These are phyloP conservation scores for Pseudopyrenochaeta lycopersici DNA, from an alignment of 2,329 filamentous ascomycete genomes.

Conservation along the genomic window DNA sequence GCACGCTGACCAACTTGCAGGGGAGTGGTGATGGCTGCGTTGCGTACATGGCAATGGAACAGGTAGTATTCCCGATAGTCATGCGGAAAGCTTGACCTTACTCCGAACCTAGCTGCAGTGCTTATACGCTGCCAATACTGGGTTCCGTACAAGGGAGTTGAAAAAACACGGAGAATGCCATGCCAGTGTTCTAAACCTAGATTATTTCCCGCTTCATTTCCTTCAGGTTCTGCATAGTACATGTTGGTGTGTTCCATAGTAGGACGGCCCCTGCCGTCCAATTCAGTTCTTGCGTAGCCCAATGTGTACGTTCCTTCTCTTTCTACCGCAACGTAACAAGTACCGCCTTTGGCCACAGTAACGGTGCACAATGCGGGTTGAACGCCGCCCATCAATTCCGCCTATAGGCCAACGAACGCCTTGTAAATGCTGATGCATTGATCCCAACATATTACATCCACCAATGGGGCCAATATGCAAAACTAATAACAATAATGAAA, in stretches of 20 bases:
- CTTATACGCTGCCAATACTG: no score
- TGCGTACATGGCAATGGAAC: background rate
- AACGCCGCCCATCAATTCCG: constrained; percentile 1
- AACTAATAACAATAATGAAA: constrained; percentile 5
- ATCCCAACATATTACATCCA: constrained; percentile 14
- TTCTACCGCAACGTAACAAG: background rate
- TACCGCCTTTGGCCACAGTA: constrained; percentile 1
- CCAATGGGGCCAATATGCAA: constrained; percentile 9
- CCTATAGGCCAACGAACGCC: constrained; percentile 1
- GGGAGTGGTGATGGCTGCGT: constrained; percentile 19
- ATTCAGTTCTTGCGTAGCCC: no score
- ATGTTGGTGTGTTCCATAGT: constrained; percentile 5
- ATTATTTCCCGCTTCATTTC: background rate
- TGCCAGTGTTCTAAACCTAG: background rate
- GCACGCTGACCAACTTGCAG: constrained; percentile 2
- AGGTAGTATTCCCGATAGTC: no score
- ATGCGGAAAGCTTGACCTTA: background rate
- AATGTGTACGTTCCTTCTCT: background rate
- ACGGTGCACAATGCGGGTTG: background rate
- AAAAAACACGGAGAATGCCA: no score
- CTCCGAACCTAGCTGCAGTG: no score
- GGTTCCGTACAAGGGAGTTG: no score
- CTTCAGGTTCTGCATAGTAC: constrained; percentile 13
- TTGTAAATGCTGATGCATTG: constrained; percentile 24
- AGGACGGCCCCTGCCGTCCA: background rate